phyloP scores from a whole-genome alignment of 495 filamentous ascomycete species.

The Penicillium samsonianum region DNA sequence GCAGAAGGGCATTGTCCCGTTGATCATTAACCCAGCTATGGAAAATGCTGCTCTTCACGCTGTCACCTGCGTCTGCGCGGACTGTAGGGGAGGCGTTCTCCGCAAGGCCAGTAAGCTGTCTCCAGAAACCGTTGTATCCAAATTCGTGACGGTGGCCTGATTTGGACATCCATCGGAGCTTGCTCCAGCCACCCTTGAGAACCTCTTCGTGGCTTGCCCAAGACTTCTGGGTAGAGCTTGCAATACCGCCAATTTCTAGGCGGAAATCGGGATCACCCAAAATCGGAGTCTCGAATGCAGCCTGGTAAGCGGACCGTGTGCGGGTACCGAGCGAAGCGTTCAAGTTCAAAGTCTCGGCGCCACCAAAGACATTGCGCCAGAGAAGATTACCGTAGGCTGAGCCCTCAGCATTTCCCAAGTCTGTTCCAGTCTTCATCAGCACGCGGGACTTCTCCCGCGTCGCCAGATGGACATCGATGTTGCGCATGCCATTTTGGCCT shows the following conservation, averaged over 20 bases:
- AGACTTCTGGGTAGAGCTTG: constrained; percentile 77
- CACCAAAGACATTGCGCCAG: constrained; percentile 90
- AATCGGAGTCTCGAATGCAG: constrained; percentile 77
- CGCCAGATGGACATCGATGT: constrained; percentile 74
- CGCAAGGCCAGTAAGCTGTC: constrained; percentile 78
- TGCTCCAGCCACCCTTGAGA: constrained; percentile 75
- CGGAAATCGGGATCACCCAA: constrained; percentile 77
- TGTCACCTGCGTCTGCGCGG: constrained; percentile 84
- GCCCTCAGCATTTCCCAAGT: constrained; percentile 87
- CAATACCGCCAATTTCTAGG: constrained; percentile 72
- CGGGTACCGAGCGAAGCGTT: constrained; percentile 86
- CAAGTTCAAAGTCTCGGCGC: constrained; percentile 82
- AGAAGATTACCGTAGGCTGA: constrained; percentile 83
- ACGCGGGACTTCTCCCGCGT: constrained; percentile 78
- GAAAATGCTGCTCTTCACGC: constrained; percentile 79
- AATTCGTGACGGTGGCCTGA: constrained; percentile 70
- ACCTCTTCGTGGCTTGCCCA: constrained; percentile 94
- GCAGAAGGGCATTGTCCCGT: constrained; percentile 80
- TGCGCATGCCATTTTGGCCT: constrained; percentile 57
- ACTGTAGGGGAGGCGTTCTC: constrained; percentile 76
- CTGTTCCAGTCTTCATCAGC: constrained; percentile 86
- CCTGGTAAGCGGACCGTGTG: constrained; percentile 85
- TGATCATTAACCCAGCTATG: constrained; percentile 79
- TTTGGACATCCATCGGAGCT: constrained; percentile 66
- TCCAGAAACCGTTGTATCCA: constrained; percentile 78